Base-by-base conservation (phyloP, 495 filamentous ascomycete species). In the Neurospora discreta region DNA sequence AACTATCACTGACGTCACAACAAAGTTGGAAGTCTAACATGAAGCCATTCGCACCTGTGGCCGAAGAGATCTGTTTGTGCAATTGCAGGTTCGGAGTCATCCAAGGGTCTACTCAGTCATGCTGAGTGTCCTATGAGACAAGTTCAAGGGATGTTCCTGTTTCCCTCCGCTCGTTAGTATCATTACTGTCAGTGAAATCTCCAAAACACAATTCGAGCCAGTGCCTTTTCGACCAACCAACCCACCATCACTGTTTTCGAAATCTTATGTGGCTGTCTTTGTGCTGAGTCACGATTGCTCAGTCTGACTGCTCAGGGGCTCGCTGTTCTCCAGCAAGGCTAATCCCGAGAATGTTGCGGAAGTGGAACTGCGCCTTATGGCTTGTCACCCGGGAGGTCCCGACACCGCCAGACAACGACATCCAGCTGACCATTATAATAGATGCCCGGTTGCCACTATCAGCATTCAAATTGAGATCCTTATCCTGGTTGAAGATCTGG, bases 331-430 rank as follows among this genome's bases (percentile, higher is more conserved):
- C 15, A 2, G 9, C 46, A 60, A 60, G 52, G 23, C 52, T 65
- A 3, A 13, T 30, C 52, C 15, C 52, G 52, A 33, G 16, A 33
- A 65, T 65, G 52, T 33, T 65, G 52, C 52, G 52, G 52, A 65
- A 65, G 52, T 26, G 52, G 52, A 65, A 65, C 52, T 18, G 1
- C 26, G 13, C 52, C 52, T 15, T 18, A 3, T 60, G 2, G 52
- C 71, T 65, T 52, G 23, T 46, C 33, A 71, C 71, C 75, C 75
- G 75, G 74, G 68, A 75, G 71, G 71, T 74, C 67, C 75, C 75
- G 75, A 73, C n/a, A 20, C 38, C 26, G 2, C 1, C 65, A 73
- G 43, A 70, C 23, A 13, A 30, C 23, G 67, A 39, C 44, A 30
- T 70, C 46, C 75, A 76, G 71, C 75, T 76, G 71, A 76, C 69